These are phyloP conservation scores for Lasiodiplodia citricola DNA, from an alignment of 2,329 filamentous ascomycete species.

Conservation along the genomic window DNA sequence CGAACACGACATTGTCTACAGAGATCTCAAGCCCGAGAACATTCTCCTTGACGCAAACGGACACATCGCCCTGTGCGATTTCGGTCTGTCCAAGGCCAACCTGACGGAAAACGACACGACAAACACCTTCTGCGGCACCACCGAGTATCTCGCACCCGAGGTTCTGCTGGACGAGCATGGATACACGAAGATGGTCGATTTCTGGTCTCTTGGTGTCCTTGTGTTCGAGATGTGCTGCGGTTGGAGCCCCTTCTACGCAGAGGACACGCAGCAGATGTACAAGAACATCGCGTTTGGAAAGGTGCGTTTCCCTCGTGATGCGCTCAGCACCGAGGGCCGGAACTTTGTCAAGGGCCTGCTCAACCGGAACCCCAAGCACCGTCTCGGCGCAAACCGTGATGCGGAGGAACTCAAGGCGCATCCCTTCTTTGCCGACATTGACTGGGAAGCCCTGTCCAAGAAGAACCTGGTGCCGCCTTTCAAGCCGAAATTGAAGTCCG, in stretches of 20 bases:
- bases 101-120: constrained; percentile 96
- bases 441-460: constrained; percentile 86
- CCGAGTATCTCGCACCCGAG: constrained; percentile 94
- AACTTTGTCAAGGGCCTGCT: constrained; percentile 98
- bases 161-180: constrained; percentile 94
- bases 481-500: constrained; percentile 95
- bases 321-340: constrained; percentile 88
- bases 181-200: constrained; percentile 99
- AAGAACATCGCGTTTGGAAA: constrained; percentile 99
- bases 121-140: constrained; percentile 98
- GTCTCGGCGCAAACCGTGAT: constrained; percentile 87
- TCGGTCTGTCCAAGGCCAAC: constrained; percentile 96
- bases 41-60: constrained; percentile 96
- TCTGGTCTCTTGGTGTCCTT: constrained; percentile 96
- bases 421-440: constrained; percentile 90
- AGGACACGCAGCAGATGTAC: constrained; percentile 99
- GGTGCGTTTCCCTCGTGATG: constrained; percentile 93
- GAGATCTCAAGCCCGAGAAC: constrained; percentile 96
- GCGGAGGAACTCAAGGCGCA: constrained; percentile 94
- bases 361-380: constrained; percentile 95
- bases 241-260: constrained; percentile 98
- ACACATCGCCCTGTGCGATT: constrained; percentile 96
- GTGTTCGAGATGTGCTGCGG: constrained; percentile 99
- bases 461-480: constrained; percentile 96
- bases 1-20: constrained; percentile 96